Evolutionary conservation across 257 asterid species (phyloP).

Genomic region (Salvia miltiorrhiza): DNA sequence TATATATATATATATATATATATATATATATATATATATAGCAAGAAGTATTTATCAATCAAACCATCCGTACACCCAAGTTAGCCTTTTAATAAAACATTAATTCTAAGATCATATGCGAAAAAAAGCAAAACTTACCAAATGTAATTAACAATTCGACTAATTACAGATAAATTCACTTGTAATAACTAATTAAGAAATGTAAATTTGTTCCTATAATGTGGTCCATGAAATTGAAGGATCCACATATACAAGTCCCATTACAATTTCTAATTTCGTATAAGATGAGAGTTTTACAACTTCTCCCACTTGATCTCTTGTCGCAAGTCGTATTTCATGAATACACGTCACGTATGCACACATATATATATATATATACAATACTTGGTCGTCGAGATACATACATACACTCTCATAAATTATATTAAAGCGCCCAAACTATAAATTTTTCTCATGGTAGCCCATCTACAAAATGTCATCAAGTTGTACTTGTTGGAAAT

Average conservation of each 20-base stretch:
- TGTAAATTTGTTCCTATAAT: background rate
- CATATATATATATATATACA: background rate
- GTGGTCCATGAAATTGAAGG: conserved; percentile 21
- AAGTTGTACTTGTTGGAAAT: too few species aligned
- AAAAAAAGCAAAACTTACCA: background rate
- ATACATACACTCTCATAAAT: background rate
- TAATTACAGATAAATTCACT: background rate
- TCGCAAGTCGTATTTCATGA: background rate
- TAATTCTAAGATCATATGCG: background rate
- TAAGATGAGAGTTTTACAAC: conserved; percentile 9
- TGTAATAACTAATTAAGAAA: background rate
- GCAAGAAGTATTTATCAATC: background rate
- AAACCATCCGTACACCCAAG: background rate
- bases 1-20: too few species aligned
- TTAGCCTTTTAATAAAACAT: background rate
- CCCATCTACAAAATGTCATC: too few species aligned
- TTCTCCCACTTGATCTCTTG: background rate
- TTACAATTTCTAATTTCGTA: conserved; percentile 15
- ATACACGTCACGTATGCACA: background rate
- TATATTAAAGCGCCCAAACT: background rate
- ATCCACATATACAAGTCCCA: background rate
- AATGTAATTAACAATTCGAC: background rate
- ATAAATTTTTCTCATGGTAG: background rate
- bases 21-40: background rate
- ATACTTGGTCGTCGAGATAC: background rate